Evolutionary conservation across 140 eudicot species (phyloP).

Genomic region (Oenanthe javanica): DNA sequence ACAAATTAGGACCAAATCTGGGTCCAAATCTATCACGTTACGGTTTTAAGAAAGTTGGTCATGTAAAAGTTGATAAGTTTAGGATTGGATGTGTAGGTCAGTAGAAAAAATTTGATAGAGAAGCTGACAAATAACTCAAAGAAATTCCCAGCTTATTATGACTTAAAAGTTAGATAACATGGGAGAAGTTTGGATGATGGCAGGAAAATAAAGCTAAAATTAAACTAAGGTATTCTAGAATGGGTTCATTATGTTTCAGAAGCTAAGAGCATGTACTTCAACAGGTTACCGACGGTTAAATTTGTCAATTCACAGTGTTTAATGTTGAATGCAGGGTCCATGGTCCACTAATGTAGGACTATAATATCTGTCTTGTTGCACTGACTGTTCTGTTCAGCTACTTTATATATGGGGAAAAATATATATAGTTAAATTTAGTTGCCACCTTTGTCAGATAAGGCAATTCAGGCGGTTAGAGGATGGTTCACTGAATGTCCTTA

Average conservation of each 20-base stretch:
- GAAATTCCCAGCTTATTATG: neutral
- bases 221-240: neutral
- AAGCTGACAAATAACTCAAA: neutral
- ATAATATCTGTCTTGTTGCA: neutral
- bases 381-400: neutral
- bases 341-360: neutral
- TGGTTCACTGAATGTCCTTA: slow-evolving; percentile 81
- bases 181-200: neutral
- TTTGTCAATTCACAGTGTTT: neutral
- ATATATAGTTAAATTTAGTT: neutral
- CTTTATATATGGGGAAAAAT: neutral
- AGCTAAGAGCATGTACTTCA: neutral
- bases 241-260: neutral
- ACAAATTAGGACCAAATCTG: neutral
- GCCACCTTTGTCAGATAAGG: slow-evolving; percentile 48
- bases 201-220: neutral
- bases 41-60: neutral
- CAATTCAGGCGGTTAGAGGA: slow-evolving; percentile 77
- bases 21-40: neutral
- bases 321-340: neutral
- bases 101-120: neutral
- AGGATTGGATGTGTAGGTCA: neutral
- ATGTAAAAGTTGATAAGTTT: neutral
- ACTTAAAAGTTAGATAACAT: neutral
- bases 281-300: neutral